Conservation (phyloP, 2,329 filamentous ascomycete species). For the Neonectria punicea region DNA sequence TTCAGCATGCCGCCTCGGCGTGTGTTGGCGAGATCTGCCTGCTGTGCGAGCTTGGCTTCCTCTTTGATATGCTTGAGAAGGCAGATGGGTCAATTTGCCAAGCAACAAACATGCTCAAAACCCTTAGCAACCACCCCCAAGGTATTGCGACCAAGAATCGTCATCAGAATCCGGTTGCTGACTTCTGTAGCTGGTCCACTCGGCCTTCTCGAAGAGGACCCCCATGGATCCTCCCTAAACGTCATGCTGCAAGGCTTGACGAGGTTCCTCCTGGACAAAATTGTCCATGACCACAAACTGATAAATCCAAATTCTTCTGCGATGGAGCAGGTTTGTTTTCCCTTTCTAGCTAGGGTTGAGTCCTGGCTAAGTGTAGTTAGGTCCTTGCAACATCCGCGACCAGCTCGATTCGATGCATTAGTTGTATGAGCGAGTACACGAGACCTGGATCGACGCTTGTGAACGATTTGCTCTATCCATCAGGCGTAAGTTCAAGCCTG, state of each 20-base stretch:
- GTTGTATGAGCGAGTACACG: constrained; percentile 87
- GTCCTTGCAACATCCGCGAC: constrained; percentile 76
- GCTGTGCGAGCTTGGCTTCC: constrained; percentile 91
- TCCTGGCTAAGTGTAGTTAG: constrained; percentile 30
- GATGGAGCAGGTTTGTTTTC: constrained; percentile 71
- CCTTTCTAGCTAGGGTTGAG: background rate
- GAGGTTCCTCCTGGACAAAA: constrained; percentile 85
- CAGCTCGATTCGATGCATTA: constrained; percentile 82
- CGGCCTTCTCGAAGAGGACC: constrained; percentile 86
- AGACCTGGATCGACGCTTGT: constrained; percentile 82
- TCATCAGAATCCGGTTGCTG: constrained; percentile 22
- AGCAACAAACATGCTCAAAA: constrained; percentile 92
- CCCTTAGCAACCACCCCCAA: constrained; percentile 85
- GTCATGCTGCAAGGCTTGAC: constrained; percentile 88
- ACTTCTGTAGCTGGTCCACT: constrained; percentile 70
- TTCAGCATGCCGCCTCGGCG: constrained; percentile 87
- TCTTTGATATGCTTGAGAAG: constrained; percentile 98
- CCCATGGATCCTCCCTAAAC: constrained; percentile 77
- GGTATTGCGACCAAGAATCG: constrained; percentile 53
- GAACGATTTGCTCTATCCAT: constrained; percentile 86
- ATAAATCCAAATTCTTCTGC: constrained; percentile 69
- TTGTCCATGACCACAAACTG: constrained; percentile 79
- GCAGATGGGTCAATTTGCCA: constrained; percentile 94
- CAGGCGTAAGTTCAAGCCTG: constrained; percentile 43
- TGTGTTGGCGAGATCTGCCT: constrained; percentile 87